Evolutionary conservation across 345 rosid species (phyloP).

Genomic region (thale cress (Arabidopsis thaliana)): DNA sequence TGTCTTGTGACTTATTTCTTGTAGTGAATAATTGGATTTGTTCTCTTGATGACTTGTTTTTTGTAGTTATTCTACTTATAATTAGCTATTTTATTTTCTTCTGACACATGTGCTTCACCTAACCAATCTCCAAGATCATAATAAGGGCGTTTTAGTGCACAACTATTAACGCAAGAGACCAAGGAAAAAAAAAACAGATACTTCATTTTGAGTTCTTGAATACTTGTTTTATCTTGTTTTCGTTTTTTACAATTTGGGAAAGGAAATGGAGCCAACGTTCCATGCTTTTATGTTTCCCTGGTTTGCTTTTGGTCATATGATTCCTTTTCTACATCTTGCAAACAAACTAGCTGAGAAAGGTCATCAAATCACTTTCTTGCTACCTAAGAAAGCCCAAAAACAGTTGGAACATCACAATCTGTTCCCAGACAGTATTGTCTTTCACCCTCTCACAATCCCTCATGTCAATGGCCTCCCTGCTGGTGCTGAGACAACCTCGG

Average conservation of each 20-base stretch:
- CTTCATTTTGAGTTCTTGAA: background rate
- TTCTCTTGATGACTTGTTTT: background rate
- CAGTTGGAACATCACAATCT: conserved; percentile 43
- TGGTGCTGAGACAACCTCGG: conserved; percentile 41
- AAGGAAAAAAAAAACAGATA: background rate
- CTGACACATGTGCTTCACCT: background rate
- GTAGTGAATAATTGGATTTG: background rate
- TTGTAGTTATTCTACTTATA: background rate
- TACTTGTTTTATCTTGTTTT: background rate
- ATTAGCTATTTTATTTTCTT: background rate
- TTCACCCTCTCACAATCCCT: conserved; percentile 48
- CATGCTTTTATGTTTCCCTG: conserved; percentile 61
- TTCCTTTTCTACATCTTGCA: conserved; percentile 59
- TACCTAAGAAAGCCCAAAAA: conserved; percentile 51
- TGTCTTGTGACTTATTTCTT: background rate
- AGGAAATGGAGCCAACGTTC: conserved; percentile 7
- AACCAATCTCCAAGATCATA: background rate
- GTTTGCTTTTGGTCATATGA: conserved; percentile 62
- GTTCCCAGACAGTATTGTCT: conserved; percentile 47
- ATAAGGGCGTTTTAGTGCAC: background rate
- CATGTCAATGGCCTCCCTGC: conserved; percentile 42
- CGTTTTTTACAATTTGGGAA: background rate
- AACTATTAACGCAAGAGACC: background rate
- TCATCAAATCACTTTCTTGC: conserved; percentile 48
- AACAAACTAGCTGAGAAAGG: conserved; percentile 59